Base-by-base conservation (phyloP, 2,329 filamentous ascomycete genomes). In the Trichoderma lentiforme region DNA sequence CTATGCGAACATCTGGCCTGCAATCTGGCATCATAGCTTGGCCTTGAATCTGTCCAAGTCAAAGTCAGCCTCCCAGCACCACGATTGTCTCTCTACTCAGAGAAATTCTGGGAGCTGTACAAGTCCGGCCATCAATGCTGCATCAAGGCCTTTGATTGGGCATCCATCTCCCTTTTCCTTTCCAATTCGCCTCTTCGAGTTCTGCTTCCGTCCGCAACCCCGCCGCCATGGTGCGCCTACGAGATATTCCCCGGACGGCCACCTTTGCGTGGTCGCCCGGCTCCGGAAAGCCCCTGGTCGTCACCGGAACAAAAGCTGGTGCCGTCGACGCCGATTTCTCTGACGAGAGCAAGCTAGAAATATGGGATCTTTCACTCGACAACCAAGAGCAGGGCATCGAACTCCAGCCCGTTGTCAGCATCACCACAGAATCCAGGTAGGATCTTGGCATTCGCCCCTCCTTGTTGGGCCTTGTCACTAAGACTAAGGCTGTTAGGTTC, bases 261-360 rank as follows among this genome's bases (percentile, higher is more conserved):
- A 93, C 95, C 79, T 99, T 99, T 83, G 94, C 96, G 80, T 99
- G 96, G 95, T 97, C 94, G 76, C 92, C 95, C 30, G 93, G 91
- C 77, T 85, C 93, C 65, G 88, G 89, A 51, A 90, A 91, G 76
- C 94, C 95, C 77, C 87, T 97, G 76, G 86, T 99, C 75, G 95
- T 94, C 73, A 99, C 96, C 32, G 96, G 96, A 78, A 99, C 96
- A 61, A 91, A 95, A 77, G 95, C 96, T 73, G 96, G 96, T 74
- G 96, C 96, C 77, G 94, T 99, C 56, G 94, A 97, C 83, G 95
- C 93, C 77, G 95, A 98, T 82, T 99, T 99, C 84, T 98, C 96
- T 32, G 96, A 96, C 82, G 95, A 98, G 82, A 98, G 94, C 75
- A 95, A 95, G 84, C 86, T 99, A 72, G 96, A 99, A 85, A 87